These are phyloP conservation scores for Aspergillus flavus DNA, from an alignment of 2,329 filamentous ascomycete species.

Conservation along the genomic window DNA sequence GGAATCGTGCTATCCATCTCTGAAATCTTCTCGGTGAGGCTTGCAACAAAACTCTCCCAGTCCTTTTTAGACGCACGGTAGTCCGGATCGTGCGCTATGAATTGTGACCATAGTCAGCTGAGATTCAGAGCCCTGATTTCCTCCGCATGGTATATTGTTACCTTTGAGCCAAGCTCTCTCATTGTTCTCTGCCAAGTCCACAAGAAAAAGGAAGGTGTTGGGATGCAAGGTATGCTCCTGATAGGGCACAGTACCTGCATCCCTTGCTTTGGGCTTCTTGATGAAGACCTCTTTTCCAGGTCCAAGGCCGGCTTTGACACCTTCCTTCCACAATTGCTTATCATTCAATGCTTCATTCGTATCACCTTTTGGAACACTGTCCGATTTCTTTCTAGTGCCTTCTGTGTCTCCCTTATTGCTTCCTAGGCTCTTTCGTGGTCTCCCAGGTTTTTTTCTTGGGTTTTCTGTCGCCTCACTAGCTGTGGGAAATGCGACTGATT, in stretches of 20 bases:
- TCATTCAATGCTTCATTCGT: conserved; percentile 30
- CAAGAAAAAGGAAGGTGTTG: conserved; percentile 64
- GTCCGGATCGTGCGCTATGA: conserved; percentile 73
- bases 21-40: conserved; percentile 69
- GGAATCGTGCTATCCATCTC: conserved; percentile 80
- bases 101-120: conserved; percentile 12
- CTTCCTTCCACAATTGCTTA: conserved; percentile 59
- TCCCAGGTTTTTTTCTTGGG: neutral
- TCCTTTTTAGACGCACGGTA: conserved; percentile 78
- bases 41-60: conserved; percentile 77
- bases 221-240: conserved; percentile 61
- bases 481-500: conserved; percentile 5
- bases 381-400: neutral
- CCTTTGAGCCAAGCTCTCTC: conserved; percentile 66
- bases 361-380: conserved; percentile 53
- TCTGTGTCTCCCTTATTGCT: neutral
- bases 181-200: conserved; percentile 62
- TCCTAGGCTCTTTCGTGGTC: conserved; percentile 48
- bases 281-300: conserved; percentile 65
- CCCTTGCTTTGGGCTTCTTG: conserved; percentile 64
- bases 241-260: conserved; percentile 61
- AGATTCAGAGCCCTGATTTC: neutral
- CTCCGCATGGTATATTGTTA: conserved; percentile 33
- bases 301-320: conserved; percentile 57
- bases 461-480: neutral